phyloP scores from a whole-genome alignment of 2,329 filamentous ascomycete genomes.

The Didymella segeticola region DNA sequence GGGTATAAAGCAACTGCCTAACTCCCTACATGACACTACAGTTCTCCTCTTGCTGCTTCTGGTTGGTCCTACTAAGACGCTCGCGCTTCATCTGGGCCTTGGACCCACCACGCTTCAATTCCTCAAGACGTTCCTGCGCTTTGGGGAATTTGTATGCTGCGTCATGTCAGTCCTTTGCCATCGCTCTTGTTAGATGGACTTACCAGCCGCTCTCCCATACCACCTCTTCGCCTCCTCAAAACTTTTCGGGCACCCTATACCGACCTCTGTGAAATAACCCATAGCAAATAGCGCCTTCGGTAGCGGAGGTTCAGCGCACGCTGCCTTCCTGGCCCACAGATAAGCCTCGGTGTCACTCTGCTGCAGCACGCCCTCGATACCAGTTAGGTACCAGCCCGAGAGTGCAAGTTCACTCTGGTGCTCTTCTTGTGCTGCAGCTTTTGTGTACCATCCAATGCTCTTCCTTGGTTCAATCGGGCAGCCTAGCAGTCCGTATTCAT shows the following conservation, averaged over 20 bases:
- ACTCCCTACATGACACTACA: conserved; percentile 74
- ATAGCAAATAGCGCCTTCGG: conserved; percentile 97
- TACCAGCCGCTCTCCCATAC: conserved; percentile 97
- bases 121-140: conserved; percentile 89
- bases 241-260: conserved; percentile 85
- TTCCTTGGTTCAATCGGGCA: conserved; percentile 81
- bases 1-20: background rate
- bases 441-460: conserved; percentile 93
- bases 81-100: conserved; percentile 77
- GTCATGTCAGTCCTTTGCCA: conserved; percentile 20
- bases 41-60: conserved; percentile 86
- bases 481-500: conserved; percentile 86
- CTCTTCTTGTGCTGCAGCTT: conserved; percentile 89
- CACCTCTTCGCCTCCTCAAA: conserved; percentile 95
- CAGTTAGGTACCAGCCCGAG: conserved; percentile 84
- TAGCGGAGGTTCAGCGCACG: conserved; percentile 74
- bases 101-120: conserved; percentile 81
- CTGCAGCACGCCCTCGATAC: conserved; percentile 82
- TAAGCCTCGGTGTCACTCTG: conserved; percentile 97
- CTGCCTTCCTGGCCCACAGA: conserved; percentile 94
- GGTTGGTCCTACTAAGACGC: conserved; percentile 80
- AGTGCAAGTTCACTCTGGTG: conserved; percentile 80
- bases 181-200: conserved; percentile 53
- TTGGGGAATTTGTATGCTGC: conserved; percentile 93
- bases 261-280: conserved; percentile 96